phyloP scores from a whole-genome alignment of 805 yeast genomes.

The Myxozyma vanderwaltii region DNA sequence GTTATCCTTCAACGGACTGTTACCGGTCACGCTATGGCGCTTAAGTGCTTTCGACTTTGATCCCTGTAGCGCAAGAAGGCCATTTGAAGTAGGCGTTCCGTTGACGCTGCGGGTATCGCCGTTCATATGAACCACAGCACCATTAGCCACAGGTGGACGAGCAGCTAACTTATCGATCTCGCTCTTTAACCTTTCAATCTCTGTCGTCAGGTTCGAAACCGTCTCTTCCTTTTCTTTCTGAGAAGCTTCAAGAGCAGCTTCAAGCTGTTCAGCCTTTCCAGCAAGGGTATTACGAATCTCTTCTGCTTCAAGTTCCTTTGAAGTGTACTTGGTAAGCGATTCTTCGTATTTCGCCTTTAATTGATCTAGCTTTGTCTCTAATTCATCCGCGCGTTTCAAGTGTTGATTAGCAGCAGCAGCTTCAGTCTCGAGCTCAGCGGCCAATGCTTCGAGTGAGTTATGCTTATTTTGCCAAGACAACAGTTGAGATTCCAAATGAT shows the following conservation, averaged over 20 bases:
- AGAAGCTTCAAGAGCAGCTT: slow-evolving; percentile 12
- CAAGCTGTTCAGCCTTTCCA: slow-evolving; percentile 24
- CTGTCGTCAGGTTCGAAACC: slow-evolving; percentile 34
- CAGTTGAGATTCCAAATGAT: slow-evolving; percentile 41
- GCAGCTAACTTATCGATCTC: slow-evolving; percentile 44
- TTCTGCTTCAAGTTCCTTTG: slow-evolving; percentile 23
- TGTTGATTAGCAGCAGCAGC: slow-evolving; percentile 29
- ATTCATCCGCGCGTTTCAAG: slow-evolving; percentile 23
- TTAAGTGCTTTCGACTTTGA: slow-evolving; percentile 23
- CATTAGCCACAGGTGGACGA: slow-evolving; percentile 41
- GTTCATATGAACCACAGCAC: slow-evolving; percentile 22
- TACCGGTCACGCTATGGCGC: slow-evolving; percentile 23
- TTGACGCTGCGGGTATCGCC: slow-evolving; percentile 21
- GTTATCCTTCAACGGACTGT: slow-evolving; percentile 20
- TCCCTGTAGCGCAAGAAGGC: slow-evolving; percentile 9
- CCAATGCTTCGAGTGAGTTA: slow-evolving; percentile 35
- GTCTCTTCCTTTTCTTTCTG: slow-evolving; percentile 27
- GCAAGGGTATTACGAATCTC: slow-evolving; percentile 17
- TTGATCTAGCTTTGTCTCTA: slow-evolving; percentile 26
- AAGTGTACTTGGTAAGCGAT: slow-evolving; percentile 34
- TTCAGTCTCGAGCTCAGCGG: slow-evolving; percentile 39
- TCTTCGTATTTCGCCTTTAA: slow-evolving; percentile 38
- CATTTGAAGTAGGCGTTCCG: slow-evolving; percentile 26
- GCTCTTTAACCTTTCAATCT: slow-evolving; percentile 36
- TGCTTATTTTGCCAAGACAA: slow-evolving; percentile 40